A percentile compares a stretch with the other conserved stretches of the same genome.
Evolutionary conservation across 306 rosid species (phyloP).

Genomic region (Senna tora): DNA sequence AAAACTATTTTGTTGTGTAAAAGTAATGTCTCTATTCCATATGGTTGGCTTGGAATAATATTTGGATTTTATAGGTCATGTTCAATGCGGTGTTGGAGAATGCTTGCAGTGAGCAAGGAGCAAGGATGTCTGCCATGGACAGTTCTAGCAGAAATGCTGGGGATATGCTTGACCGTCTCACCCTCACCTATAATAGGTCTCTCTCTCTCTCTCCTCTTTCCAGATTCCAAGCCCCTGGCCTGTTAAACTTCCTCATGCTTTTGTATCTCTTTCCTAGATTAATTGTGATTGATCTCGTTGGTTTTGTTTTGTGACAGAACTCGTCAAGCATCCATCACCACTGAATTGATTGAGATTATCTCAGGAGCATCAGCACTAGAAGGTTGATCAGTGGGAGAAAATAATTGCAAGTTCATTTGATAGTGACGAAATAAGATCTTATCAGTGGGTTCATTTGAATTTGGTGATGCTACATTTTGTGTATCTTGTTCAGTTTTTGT

Average conservation of each 20-base stretch:
- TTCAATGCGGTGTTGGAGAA: conserved; percentile 96
- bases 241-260: not conserved
- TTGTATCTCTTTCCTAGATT: not conserved
- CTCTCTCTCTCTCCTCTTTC: conserved; percentile 31
- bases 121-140: conserved; percentile 99
- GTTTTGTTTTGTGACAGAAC: conserved; percentile 68
- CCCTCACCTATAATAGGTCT: conserved; percentile 92
- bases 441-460: conserved; percentile 45
- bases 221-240: not conserved
- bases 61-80: conserved; percentile 56
- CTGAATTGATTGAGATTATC: conserved; percentile 97
- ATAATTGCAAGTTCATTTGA: conserved; percentile 38
- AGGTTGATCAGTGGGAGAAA: conserved; percentile 52
- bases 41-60: not conserved
- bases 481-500: conserved; percentile 28
- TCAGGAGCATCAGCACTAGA: conserved; percentile 94
- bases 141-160: conserved; percentile 99
- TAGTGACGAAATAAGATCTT: conserved; percentile 50
- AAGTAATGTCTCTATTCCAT: conserved; percentile 2
- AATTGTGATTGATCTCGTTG: conserved; percentile 38
- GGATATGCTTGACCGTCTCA: conserved; percentile 98
- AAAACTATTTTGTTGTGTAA: not conserved
- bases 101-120: conserved; percentile 99
- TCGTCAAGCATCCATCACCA: conserved; percentile 98
- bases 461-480: conserved; percentile 46